phyloP scores from a whole-genome alignment of 139 green algal species.

The Chlorella sp. region DNA sequence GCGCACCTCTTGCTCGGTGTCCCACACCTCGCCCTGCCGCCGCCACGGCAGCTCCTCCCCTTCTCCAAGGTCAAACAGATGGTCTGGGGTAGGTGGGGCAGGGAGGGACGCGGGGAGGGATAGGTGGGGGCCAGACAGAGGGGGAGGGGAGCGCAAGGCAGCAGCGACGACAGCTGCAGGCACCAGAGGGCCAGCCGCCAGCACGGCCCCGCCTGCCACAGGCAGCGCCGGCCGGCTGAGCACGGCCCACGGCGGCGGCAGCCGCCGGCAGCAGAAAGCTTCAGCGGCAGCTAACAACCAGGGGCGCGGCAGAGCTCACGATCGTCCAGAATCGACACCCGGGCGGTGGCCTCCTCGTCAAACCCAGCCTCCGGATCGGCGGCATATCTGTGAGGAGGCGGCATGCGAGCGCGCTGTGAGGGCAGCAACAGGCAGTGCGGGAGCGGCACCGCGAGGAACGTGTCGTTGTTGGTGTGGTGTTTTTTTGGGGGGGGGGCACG shows the following conservation, averaged over 20 bases:
- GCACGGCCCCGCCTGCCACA: not conserved
- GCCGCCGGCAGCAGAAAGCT: not conserved
- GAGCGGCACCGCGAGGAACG: not conserved
- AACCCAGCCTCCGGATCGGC: not conserved
- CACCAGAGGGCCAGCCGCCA: not conserved
- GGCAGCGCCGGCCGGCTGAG: not conserved
- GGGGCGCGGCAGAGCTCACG: not conserved
- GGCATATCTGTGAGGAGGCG: not conserved
- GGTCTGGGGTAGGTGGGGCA: not conserved
- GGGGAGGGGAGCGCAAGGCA: not conserved
- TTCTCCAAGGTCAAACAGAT: slow-evolving; percentile 9
- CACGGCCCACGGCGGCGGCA: not conserved
- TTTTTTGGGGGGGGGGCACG: too few species aligned
- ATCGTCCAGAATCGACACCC: slow-evolving; percentile 13
- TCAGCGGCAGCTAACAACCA: not conserved
- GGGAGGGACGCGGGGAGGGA: not conserved
- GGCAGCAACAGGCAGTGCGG: not conserved
- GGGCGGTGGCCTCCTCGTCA: not conserved
- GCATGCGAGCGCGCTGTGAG: not conserved
- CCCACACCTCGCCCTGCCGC: not conserved
- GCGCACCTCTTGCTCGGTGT: not conserved
- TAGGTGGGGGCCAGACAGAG: not conserved
- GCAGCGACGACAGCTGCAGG: not conserved
- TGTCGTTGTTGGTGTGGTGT: too few species aligned
- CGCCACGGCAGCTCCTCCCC: slow-evolving; percentile 18